Evolutionary conservation across 148 eudicot genomes (phyloP), one percentile per base, ranked within the genome.

Genomic region (Chenopodium suecicum): DNA sequence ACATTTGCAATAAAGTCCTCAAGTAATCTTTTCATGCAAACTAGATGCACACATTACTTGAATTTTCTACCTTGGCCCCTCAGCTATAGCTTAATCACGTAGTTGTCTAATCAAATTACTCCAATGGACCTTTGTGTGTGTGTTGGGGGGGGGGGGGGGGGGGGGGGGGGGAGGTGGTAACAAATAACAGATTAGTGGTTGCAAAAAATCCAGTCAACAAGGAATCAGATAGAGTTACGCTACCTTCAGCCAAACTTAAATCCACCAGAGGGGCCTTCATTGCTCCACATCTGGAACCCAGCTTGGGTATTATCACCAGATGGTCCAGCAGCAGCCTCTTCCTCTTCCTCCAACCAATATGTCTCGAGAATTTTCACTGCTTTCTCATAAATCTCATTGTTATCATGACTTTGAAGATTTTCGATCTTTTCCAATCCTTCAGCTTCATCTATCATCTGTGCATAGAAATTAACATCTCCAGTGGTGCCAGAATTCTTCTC

Each of bases 381-480:
- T 84, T 92, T 92, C 80, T 91, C 94, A 79, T 92, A 92, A 25
- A 92, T 90, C 82, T 92, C 95, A 77, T 88, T 90, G 84, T 92
- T 92, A 82, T 90, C 93, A 58, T 92, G 95, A 75, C 89, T 85
- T 81, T 90, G 95, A 31, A 92, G 82, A 79, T 88, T 90, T 73
- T 92, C 95, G 23, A 92, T 92, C 86, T 92, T 92, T 79, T 92
- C 95, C 73, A 89, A 86, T 23, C 95, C 95, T 66, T 92, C 95
- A 34, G 92, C 92, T 41, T 92, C 94, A 73, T 91, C 94, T n/a
- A 92, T 89, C 82, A 92, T 66, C 82, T 89, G 94, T 34, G 96
- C 96, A 81, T 83, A 91, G 41, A 62, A 80, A 80, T 92, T 92
- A 52, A 86, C 86, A 19, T 84, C 96, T 78, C 87, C 94, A 11